Conservation (phyloP, 2,329 filamentous ascomycete species). For the Curvularia verruculosa region DNA sequence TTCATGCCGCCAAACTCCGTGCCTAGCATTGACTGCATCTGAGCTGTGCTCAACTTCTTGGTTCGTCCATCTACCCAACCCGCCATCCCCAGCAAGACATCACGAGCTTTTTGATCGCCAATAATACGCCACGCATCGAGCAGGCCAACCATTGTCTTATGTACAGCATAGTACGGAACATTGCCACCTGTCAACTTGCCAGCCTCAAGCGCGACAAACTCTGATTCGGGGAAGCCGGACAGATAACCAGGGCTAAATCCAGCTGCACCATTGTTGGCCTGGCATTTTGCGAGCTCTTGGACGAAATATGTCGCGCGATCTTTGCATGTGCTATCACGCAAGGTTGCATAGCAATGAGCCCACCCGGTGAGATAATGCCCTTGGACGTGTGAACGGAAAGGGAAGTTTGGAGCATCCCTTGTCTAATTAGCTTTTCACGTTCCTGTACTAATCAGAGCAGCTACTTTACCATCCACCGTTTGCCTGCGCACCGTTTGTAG, state of each 20-base stretch:
- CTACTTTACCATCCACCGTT: conserved; percentile 62
- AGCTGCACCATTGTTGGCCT: conserved; percentile 56
- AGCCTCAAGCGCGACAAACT: conserved; percentile 54
- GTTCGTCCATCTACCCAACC: conserved; percentile 59
- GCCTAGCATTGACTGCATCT: conserved; percentile 58
- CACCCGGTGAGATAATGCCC: conserved; percentile 60
- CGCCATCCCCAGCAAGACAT: conserved; percentile 54
- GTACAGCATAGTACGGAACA: conserved; percentile 62
- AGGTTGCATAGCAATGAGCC: conserved; percentile 56
- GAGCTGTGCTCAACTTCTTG: conserved; percentile 47
- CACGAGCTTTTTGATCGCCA: conserved; percentile 52
- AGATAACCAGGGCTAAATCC: conserved; percentile 57
- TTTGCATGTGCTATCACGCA: conserved; percentile 53
- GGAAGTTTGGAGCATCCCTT: conserved; percentile 62
- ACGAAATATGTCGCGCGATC: conserved; percentile 56
- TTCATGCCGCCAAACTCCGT: conserved; percentile 63
- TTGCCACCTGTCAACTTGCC: conserved; percentile 57
- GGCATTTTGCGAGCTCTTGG: conserved; percentile 58
- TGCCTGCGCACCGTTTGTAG: conserved; percentile 53
- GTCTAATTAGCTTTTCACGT: too few relatives aligned
- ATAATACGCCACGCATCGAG: conserved; percentile 58
- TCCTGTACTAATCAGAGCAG: too few relatives aligned
- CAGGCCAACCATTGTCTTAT: conserved; percentile 60
- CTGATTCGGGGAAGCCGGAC: conserved; percentile 60
- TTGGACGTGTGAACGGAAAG: conserved; percentile 60